Evolutionary conservation across 495 filamentous ascomycete genomes (phyloP).

Genomic region (Penicillium odoratum): DNA sequence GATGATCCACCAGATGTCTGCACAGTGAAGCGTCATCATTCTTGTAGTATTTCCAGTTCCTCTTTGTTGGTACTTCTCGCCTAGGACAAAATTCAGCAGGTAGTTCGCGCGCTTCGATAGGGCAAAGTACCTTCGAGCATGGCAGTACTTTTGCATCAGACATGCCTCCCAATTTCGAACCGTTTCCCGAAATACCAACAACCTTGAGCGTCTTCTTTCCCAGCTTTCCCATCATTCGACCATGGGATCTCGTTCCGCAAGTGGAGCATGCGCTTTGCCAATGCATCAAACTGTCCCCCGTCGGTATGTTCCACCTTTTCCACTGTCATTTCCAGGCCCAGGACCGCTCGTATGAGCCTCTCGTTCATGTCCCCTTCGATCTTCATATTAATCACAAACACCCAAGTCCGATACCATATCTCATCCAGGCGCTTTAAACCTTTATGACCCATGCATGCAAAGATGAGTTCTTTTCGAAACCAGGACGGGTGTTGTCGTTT

Average conservation of each 20-base stretch:
- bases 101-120: neutral
- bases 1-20: neutral
- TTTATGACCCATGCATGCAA: neutral
- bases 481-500: neutral
- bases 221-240: neutral
- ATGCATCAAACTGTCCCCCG: neutral
- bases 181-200: neutral
- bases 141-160: neutral
- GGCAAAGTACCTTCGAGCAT: neutral
- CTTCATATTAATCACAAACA: neutral
- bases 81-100: neutral
- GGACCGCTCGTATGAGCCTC: neutral
- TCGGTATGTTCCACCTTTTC: neutral
- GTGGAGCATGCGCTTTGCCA: neutral
- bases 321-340: neutral
- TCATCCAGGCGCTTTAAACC: neutral
- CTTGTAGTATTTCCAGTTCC: neutral
- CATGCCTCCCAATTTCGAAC: neutral
- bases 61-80: neutral
- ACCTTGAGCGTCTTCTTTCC: neutral
- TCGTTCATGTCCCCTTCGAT: neutral
- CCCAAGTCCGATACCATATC: neutral
- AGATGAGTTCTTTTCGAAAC: neutral
- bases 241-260: neutral
- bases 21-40: neutral